Evolutionary conservation across 202 grass and related monocot genomes (phyloP), one percentile per base, ranked within the genome.

Genomic region (Carex sylvatica): DNA sequence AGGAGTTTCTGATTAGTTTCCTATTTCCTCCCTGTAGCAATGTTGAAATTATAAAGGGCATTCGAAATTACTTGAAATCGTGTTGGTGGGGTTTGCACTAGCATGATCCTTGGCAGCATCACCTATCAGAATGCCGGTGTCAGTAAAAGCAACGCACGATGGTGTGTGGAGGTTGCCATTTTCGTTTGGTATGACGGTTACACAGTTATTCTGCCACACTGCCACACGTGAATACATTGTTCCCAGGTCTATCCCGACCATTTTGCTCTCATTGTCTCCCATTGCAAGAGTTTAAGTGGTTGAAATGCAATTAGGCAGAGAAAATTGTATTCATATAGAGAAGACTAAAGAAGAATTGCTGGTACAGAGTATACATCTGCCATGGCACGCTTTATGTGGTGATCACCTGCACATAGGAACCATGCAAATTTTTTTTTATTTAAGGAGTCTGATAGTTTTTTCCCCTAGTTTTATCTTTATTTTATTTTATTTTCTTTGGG

Each of bases 201-300:
- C 92, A 47, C 84, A 47, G 77, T 95, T 90, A 30, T 95, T 88
- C 88, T 85, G 88, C 92, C 92, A 95, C 5, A 92, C 92, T 65
- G 90, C 92, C 46, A 95, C 92, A 87, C 90, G 92, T 53, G 92
- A 95, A 80, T 95, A 95, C 58, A 88, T 94, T 0, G 92, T 94
- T 61, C 92, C 92, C 54, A 94, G 89, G 81, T 94, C 92, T 86
- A 94, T 94, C 81, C 87, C 87, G 54, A 94, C 23, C 8, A 22
- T 15, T 52, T 23, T 26, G 46, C 20, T 1, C 12, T 22, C 23
- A 30, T 74, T 16, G 5, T 74, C 46, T 53, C 23, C 70, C 70
- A 74, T 53, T 28, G 23, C 70, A 53, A 52, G 70, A 74, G 1
- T 73, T 22, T 0, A 14, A 26, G 4, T 69, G 46, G 12, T 74